Evolutionary conservation across 2,329 filamentous ascomycete genomes (phyloP), one percentile per base, ranked within the genome.

Genomic region (Neofusicoccum cordaticola): DNA sequence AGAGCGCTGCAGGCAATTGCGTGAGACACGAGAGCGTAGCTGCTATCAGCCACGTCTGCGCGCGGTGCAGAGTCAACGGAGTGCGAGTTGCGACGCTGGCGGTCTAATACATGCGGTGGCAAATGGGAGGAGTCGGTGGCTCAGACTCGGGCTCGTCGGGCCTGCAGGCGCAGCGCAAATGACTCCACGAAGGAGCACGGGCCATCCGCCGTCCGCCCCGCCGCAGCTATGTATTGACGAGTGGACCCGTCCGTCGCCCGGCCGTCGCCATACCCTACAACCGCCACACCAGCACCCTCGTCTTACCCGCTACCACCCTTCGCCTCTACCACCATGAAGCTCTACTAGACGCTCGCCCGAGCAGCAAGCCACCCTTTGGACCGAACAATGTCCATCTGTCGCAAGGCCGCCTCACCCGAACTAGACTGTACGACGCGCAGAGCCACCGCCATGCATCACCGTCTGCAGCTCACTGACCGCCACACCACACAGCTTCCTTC

Each of bases 381-480:
- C 37, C 56, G 45, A 41, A 51, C 37, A 22, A 62, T 62, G 58
- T 62, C 34, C 44, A 42, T 35, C 13, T n/a, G 31, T 35, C 37
- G n/a, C 19, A 31, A 5, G 35, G 31, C 42, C n/a, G 27, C 45
- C 12, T 22, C 35, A 50, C 19, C 34, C 37, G 35, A 51, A 17
- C 58, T 51, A 50, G 44, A 51, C 15, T 62, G 58, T 62, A 62
- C 58, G 58, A 41, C 22, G 45, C 58, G 11, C 52, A 44, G 39
- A 19, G 52, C 52, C 52, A 34, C 56, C 56, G 42, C 58, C 19
- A 31, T 31, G 58, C 58, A n/a, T 51, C 58, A 62, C 37, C 19
- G 15, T 19, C 3, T 41, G 45, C 34, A 62, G 34, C 37, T 39
- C 19, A 34, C 56, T 60, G 56, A 62, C 45, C 45, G 58, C 58